Evolutionary conservation across 2,329 filamentous ascomycete species (phyloP).

Genomic region (Ophiostoma perfectum): DNA sequence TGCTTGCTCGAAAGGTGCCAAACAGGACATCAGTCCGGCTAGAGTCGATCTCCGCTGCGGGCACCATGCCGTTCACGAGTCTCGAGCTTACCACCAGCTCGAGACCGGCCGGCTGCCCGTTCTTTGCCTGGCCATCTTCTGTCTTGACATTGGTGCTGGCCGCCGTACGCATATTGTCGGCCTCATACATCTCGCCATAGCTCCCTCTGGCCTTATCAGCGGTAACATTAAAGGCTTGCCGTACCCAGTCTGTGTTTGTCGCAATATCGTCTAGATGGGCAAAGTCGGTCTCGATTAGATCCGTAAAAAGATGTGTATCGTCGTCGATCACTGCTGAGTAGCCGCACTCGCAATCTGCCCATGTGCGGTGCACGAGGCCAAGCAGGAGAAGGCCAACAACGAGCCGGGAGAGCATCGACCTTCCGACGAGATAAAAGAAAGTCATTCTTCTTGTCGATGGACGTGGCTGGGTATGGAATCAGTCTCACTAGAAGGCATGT

Average conservation of each 20-base stretch:
- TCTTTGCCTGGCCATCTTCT: slow-evolving; percentile 37
- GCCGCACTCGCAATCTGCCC: slow-evolving; percentile 63
- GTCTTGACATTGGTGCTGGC: slow-evolving; percentile 37
- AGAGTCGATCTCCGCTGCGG: slow-evolving; percentile 60
- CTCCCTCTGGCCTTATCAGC: slow-evolving; percentile 53
- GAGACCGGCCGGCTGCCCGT: slow-evolving; percentile 48
- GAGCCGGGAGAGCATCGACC: background rate
- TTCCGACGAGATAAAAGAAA: too few species aligned
- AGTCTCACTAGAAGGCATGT: too few species aligned
- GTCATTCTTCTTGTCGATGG: too few species aligned
- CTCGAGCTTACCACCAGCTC: slow-evolving; percentile 50
- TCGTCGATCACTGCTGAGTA: slow-evolving; percentile 51
- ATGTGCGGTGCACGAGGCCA: slow-evolving; percentile 21
- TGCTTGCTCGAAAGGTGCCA: slow-evolving; percentile 63
- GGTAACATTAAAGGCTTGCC: slow-evolving; percentile 62
- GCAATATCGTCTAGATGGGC: slow-evolving; percentile 47
- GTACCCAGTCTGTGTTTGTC: slow-evolving; percentile 55
- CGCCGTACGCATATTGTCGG: slow-evolving; percentile 50
- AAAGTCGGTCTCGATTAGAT: slow-evolving; percentile 68
- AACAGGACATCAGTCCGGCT: slow-evolving; percentile 58
- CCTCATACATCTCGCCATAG: slow-evolving; percentile 59
- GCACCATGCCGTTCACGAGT: slow-evolving; percentile 48
- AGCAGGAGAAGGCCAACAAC: slow-evolving; percentile 26
- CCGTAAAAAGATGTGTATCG: slow-evolving; percentile 54
- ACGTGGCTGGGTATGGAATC: background rate